Base-by-base conservation (phyloP, 371 early-diverging fungal species). In the Circinella umbellata region DNA sequence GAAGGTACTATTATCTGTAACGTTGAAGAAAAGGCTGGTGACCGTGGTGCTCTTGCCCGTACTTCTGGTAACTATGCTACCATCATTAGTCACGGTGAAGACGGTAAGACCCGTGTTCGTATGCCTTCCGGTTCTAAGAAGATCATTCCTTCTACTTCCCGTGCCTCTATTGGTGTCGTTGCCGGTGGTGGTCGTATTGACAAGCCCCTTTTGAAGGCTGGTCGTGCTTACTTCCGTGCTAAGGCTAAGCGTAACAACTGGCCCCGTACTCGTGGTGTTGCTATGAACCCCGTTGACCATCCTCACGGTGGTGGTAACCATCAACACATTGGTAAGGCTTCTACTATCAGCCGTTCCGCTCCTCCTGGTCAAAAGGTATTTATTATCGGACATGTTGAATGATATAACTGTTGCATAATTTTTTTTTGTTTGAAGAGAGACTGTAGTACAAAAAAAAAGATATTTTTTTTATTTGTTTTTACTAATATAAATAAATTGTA, bases 301-400 rank as follows among this genome's bases (percentile, higher is more conserved):
- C 88, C 87, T 79, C 87, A 87, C 86, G 89, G 88, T 86, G 82
- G 85, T 85, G 81, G 85, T 83, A 85, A 83, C 94, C 99, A 99
- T 88, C 99, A 99, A 92, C 99, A 99, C 90, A 98, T 99, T 92
- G 99, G 99, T 96, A 97, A 99, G 92, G 99, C 99, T 62, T 97
- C 99, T 79, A 99, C 99, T 75, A 93, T 99, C 72, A 88, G 97
- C 67, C 95, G 99, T 85, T 88, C 89, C 81, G 92, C 98, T 74
- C 95, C 97, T 57, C 92, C 99, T 75, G 99, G 99, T 87, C 98
- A 99, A 90, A 99, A 97, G 92, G 62, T 60, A 64, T 51, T 14
- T 14, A 15, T 42, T 42, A 42, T 39, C 39, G n/a, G n/a, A n/a
- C 27, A 27, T 27, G 27, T 27, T 27, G 27, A 27, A 27, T 27